Base-by-base conservation (phyloP, 495 filamentous ascomycete species). In the Bathelium albidoporum region DNA sequence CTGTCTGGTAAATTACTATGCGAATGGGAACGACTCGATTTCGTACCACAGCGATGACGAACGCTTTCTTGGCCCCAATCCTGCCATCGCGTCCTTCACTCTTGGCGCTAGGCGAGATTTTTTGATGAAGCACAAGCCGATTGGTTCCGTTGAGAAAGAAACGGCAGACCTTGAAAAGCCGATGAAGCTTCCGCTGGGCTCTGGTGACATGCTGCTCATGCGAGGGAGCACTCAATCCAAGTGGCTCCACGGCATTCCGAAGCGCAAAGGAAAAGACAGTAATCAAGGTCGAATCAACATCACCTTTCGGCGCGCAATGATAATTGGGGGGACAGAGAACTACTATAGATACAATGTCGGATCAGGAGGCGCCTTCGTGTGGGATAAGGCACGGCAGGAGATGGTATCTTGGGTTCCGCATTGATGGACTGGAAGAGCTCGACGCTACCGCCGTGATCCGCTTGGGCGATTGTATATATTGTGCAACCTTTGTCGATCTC, bases 321-420 rank as follows among this genome's bases (percentile, higher is more conserved):
- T 84, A 24, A 83, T 78, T 59, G 85, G 74, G 34, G 85, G 86
- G 10, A 91, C 85, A 28, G 82, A 88, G 68, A 90, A 90, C 72
- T 87, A 87, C 70, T 86, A 87, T 71, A 71, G 74, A 63, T 90
- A 91, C 77, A 91, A 91, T 75, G 85, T 91, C 66, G 87, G 89
- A 0, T 75, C 71, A 55, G 86, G 88, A 11, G 75, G 69, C 1
- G 78, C 85, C 7, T 87, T 81, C 73, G 76, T 76, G 68, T 90
- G 88, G 87, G 77, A 85, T 72, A 75, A 77, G 14, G 67, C 18
- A 22, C 69, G 64, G 60, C 66, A 76, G 65, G 78, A 83, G 73
- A 89, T 89, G 86, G 74, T 71, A 60, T 65, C 71, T 24, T 82
- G 78, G 79, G 71, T n/a, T 52, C 49, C 32, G 28, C n/a, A 10